Evolutionary conservation across 2,329 filamentous ascomycete genomes (phyloP).

Genomic region (Pseudocercospora pini-densiflorae): DNA sequence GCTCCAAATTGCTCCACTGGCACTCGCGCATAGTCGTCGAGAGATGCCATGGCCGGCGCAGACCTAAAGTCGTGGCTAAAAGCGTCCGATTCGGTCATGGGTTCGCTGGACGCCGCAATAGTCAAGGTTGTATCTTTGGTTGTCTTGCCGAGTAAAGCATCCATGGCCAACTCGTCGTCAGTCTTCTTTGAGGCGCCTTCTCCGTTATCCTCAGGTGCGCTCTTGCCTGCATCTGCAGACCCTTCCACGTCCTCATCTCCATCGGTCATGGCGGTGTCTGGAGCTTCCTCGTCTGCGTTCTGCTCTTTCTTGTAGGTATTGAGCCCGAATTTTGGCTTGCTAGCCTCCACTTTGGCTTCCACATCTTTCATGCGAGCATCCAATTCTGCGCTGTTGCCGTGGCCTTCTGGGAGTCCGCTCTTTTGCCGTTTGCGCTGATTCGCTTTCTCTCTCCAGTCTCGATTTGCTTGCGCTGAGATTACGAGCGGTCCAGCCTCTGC

Average conservation of each 20-base stretch:
- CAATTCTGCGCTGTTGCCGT: constrained; percentile 26
- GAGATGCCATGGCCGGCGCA: constrained; percentile 74
- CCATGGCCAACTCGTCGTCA: constrained; percentile 62
- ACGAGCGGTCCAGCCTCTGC: constrained; percentile 54
- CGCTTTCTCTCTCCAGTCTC: constrained; percentile 64
- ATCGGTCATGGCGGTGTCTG: constrained; percentile 13
- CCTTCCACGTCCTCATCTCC: constrained; percentile 28
- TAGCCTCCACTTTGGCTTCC: constrained; percentile 40
- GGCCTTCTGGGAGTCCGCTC: constrained; percentile 58
- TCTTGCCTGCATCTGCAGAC: constrained; percentile 31
- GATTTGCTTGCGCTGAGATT: constrained; percentile 63
- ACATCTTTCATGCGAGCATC: constrained; percentile 34
- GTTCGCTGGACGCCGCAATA: constrained; percentile 39
- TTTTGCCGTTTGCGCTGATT: constrained; percentile 55
- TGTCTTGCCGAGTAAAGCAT: constrained; percentile 49
- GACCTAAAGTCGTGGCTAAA: constrained; percentile 64
- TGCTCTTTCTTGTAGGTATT: constrained; percentile 44
- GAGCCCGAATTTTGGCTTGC: constrained; percentile 58
- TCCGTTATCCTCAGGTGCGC: constrained; percentile 11
- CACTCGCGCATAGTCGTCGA: constrained; percentile 85
- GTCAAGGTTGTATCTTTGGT: constrained; percentile 42
- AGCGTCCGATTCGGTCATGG: constrained; percentile 41
- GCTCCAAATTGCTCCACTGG: constrained; percentile 95
- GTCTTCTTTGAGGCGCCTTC: constrained; percentile 41
- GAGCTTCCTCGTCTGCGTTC: constrained; percentile 32